These are phyloP conservation scores for Ceratocystis ficicola DNA, from an alignment of 2,329 filamentous ascomycete genomes.

Conservation along the genomic window DNA sequence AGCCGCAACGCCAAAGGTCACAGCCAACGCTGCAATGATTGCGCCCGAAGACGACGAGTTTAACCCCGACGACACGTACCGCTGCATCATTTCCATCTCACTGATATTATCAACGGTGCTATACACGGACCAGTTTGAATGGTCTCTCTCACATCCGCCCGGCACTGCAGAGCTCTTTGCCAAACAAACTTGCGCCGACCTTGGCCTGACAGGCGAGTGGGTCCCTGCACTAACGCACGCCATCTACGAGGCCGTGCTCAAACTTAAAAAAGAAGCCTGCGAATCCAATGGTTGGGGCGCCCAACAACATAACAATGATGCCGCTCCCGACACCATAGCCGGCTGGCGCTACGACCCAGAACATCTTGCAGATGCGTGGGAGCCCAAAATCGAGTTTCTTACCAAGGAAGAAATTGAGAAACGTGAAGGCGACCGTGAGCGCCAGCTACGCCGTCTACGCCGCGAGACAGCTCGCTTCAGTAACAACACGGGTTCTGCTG, in stretches of 20 bases:
- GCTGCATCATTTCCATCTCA: conserved; percentile 81
- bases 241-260: conserved; percentile 88
- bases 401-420: conserved; percentile 97
- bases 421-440: conserved; percentile 83
- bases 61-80: conserved; percentile 88
- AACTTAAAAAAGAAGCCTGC: conserved; percentile 90
- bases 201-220: conserved; percentile 86
- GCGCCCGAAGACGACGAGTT: conserved; percentile 46
- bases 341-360: conserved; percentile 96
- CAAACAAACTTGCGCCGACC: conserved; percentile 80
- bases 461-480: conserved; percentile 89
- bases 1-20: conserved; percentile 39
- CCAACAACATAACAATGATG: conserved; percentile 74
- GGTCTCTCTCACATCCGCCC: conserved; percentile 84
- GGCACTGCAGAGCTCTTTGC: conserved; percentile 89
- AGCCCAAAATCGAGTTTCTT: conserved; percentile 66
- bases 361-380: conserved; percentile 72
- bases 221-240: conserved; percentile 87
- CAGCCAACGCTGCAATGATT: conserved; percentile 53
- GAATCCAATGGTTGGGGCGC: conserved; percentile 67
- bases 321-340: conserved; percentile 66
- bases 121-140: conserved; percentile 96
- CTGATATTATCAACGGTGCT: conserved; percentile 84
- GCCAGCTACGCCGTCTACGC: conserved; percentile 73
- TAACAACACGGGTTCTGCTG: conserved; percentile 68